Conservation (phyloP, 352 stramenopile species). For the Aphanomyces invadans region DNA sequence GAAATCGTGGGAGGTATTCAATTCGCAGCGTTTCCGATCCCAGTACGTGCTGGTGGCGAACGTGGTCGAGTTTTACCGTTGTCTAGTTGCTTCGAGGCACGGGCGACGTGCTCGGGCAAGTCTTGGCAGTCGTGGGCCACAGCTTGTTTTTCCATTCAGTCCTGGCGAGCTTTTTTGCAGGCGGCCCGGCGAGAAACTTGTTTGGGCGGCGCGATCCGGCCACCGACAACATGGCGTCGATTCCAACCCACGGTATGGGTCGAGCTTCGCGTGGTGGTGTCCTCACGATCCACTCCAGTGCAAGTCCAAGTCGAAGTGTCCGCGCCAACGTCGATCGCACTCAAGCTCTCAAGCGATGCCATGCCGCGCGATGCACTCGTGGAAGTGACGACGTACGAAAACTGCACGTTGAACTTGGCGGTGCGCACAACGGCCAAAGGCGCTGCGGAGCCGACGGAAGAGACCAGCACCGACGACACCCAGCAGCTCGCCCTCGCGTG, state of each 20-base stretch:
- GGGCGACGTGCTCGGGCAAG: conserved; percentile 43
- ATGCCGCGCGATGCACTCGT: conserved; percentile 46
- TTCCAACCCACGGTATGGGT: conserved; percentile 53
- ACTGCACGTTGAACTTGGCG: conserved; percentile 57
- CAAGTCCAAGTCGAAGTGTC: conserved; percentile 76
- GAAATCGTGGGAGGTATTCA: conserved; percentile 77
- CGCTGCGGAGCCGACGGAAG: too few relatives aligned
- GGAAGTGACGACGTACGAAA: conserved; percentile 51
- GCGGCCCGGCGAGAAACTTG: conserved; percentile 51
- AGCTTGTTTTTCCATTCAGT: conserved; percentile 84
- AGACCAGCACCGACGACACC: too few relatives aligned
- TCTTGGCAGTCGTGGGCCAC: conserved; percentile 74
- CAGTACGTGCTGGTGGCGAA: conserved; percentile 45
- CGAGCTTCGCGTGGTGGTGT: too few relatives aligned
- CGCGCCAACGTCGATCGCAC: conserved; percentile 62
- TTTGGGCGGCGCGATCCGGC: conserved; percentile 57
- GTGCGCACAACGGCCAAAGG: too few relatives aligned
- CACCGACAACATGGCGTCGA: conserved; percentile 50
- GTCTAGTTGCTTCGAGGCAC: conserved; percentile 53
- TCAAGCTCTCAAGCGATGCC: conserved; percentile 56
- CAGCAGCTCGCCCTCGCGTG: conserved; percentile 42
- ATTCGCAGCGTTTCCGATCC: conserved; percentile 73
- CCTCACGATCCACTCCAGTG: conserved; percentile 28
- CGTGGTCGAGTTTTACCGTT: too few relatives aligned
- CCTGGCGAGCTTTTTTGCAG: conserved; percentile 64